Percentiles rank a stretch among this genome's conserved stretches.
These are phyloP conservation scores for Xylaria castorea DNA, from an alignment of 495 filamentous ascomycete genomes.

Conservation along the genomic window DNA sequence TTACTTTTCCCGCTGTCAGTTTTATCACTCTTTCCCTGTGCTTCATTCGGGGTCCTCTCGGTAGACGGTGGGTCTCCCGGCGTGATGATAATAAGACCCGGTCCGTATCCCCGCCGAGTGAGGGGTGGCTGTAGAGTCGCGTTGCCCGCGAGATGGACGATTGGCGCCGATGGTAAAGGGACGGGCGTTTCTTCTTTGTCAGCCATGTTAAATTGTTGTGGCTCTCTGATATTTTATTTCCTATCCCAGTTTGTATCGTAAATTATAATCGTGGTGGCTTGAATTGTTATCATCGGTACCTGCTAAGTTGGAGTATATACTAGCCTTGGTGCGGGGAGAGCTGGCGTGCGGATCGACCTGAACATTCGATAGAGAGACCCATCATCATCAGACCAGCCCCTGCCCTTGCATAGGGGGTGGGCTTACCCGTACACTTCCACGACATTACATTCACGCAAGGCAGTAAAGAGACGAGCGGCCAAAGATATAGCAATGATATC, in stretches of 20 bases:
- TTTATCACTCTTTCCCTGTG: not conserved
- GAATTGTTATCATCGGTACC: not conserved
- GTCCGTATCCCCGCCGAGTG: conserved; percentile 61
- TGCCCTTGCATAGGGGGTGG: not conserved
- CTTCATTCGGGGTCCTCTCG: not conserved
- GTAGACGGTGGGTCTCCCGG: conserved; percentile 9
- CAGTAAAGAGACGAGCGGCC: not conserved
- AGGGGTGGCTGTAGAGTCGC: conserved; percentile 58
- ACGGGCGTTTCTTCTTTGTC: conserved; percentile 21
- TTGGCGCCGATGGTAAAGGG: conserved; percentile 21
- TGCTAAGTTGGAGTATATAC: not conserved
- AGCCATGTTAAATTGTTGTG: not conserved
- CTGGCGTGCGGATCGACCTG: not conserved
- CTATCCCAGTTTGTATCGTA: not conserved
- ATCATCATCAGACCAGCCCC: not conserved
- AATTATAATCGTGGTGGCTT: not conserved
- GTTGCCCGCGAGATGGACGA: conserved; percentile 21
- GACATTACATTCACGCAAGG: not conserved
- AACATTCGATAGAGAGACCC: not conserved
- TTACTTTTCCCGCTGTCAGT: not conserved
- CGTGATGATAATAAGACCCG: conserved; percentile 58
- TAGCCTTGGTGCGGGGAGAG: not conserved
- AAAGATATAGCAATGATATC: not conserved
- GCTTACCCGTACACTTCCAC: not conserved
- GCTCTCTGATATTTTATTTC: not conserved